Evolutionary conservation across 805 yeast species (phyloP), one percentile per base, ranked within the genome.

Genomic region (Ogataea siamensis): DNA sequence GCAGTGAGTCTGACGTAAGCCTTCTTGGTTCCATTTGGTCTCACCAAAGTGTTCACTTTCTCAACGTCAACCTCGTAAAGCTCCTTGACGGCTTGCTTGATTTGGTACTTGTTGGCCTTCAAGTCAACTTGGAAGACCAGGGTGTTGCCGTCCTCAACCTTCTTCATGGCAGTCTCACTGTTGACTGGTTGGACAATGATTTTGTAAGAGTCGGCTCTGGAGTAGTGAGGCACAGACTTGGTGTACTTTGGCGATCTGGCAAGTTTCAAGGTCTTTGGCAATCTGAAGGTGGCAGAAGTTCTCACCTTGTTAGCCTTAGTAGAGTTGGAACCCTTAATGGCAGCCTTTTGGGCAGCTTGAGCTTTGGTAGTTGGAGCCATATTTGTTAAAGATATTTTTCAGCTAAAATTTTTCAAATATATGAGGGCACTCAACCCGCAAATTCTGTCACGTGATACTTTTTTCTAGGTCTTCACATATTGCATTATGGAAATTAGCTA

Each of bases 1-100:
- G 96, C 91, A 67, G 98, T 87, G 71, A 93, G 85, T 80, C 95
- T 87, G 70, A 93, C 91, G 82, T 84, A 93, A 69, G 99, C 99
- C 83, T 93, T 93, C 87, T 93, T 93, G 78, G 97, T 85, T 74
- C 99, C 99, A 74, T 93, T 89, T 71, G 99, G 97, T 78, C 95
- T 87, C 67, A 93, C 76, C 71, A 93, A 80, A 61, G 99, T 93
- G 91, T 93, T 89, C 68, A 93, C 88, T 74, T 86, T 78, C 64
- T 73, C 76, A 60, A 85, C 93, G 58, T 93, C 98, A 65, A 91
- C 98, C 67, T 86, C 89, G 82, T 91, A 93, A 68, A 93, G 81
- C 76, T 88, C 95, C 83, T 93, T 91, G 65, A 93, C 95, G 57
- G 99, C 99, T 64, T 81, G 76, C 82, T 89, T 91, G 80, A 93